Evolutionary conservation across 768 basidiomycete species (phyloP).

Genomic region (Mycena vulgaris): DNA sequence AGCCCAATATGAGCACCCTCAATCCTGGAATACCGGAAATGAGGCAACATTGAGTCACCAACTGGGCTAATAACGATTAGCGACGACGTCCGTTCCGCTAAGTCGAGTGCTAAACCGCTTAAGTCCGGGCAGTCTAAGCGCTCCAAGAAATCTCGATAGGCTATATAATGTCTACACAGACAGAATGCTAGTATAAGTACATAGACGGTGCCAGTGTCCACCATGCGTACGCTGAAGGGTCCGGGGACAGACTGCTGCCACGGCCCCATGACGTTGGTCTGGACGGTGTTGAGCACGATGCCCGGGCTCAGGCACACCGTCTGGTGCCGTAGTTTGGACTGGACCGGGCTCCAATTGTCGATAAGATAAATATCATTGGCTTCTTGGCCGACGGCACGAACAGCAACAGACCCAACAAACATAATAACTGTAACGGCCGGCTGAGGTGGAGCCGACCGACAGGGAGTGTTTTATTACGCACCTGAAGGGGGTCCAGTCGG

Average conservation of each 20-base stretch:
- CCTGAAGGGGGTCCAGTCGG: too few species aligned
- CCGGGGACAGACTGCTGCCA: neutral
- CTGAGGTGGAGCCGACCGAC: too few species aligned
- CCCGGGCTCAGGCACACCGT: neutral
- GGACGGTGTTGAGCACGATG: neutral
- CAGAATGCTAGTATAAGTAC: too few species aligned
- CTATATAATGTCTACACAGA: neutral
- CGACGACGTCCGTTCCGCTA: neutral
- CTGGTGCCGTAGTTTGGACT: neutral
- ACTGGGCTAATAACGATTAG: neutral
- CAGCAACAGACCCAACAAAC: neutral
- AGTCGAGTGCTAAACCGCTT: neutral
- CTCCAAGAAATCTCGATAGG: neutral
- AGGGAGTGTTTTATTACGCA: too few species aligned
- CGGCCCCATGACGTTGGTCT: neutral
- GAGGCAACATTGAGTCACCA: neutral
- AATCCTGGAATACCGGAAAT: neutral
- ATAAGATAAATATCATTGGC: neutral
- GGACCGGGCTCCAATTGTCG: neutral
- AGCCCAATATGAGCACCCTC: neutral
- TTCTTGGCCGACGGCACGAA: neutral
- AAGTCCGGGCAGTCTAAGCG: constrained; percentile 1
- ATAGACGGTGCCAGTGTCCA: neutral
- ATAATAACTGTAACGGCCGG: too few species aligned
- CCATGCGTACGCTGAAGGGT: neutral